phyloP scores from a whole-genome alignment of 805 yeast species.

The Yamadazyma sp. region DNA sequence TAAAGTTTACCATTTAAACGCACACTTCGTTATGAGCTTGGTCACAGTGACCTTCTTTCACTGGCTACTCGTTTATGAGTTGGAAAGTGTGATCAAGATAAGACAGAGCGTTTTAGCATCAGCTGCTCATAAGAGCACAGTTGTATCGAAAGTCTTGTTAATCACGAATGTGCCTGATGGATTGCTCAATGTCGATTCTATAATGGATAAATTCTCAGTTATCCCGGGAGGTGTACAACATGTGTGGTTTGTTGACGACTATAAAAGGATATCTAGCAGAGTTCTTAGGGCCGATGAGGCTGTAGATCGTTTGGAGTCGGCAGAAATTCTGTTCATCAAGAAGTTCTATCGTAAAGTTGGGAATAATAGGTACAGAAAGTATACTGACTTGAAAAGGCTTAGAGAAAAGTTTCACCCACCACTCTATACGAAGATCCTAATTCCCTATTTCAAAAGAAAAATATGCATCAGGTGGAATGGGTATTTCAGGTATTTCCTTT shows the following conservation, averaged over 20 bases:
- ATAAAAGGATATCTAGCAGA: slow-evolving; percentile 18
- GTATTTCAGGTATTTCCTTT: slow-evolving; percentile 21
- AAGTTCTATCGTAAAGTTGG: slow-evolving; percentile 12
- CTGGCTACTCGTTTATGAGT: slow-evolving; percentile 53
- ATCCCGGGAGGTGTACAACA: slow-evolving; percentile 56
- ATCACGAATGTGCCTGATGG: slow-evolving; percentile 47
- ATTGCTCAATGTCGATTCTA: slow-evolving; percentile 23
- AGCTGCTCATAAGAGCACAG: slow-evolving; percentile 22
- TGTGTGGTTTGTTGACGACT: slow-evolving; percentile 57
- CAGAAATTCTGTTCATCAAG: slow-evolving; percentile 22
- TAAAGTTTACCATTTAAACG: slow-evolving; percentile 50
- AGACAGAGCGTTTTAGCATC: slow-evolving; percentile 44
- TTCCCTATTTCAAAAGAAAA: slow-evolving; percentile 4
- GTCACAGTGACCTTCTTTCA: slow-evolving; percentile 58
- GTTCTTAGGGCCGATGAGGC: slow-evolving; percentile 26
- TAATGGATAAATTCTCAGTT: slow-evolving; percentile 31
- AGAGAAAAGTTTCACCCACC: slow-evolving; percentile 35
- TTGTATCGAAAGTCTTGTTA: slow-evolving; percentile 34
- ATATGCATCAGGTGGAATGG: slow-evolving; percentile 30
- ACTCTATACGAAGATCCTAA: slow-evolving; percentile 17
- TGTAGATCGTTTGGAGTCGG: slow-evolving; percentile 27
- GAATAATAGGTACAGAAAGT: slow-evolving; percentile 4
- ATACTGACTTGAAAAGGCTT: neutral
- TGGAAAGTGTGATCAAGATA: slow-evolving; percentile 49
- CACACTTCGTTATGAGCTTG: slow-evolving; percentile 63